Percentiles rank a stretch among this genome's conserved stretches.
Conservation (phyloP, 192 early-diverging fungal genomes). For the Podila horticola region DNA sequence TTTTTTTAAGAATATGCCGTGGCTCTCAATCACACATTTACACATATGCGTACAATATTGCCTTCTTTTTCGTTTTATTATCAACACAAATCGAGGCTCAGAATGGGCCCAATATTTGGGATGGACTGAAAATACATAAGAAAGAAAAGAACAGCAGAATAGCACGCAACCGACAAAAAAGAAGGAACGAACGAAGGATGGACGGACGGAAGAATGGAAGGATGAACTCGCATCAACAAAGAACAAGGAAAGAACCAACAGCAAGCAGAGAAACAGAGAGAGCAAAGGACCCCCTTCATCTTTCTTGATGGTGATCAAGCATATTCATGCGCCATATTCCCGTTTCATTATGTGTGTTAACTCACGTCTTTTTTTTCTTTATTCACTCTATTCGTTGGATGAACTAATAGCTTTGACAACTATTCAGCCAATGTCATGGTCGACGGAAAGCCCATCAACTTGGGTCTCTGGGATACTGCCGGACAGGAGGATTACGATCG, state of each 20-base stretch:
- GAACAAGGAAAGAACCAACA: no score
- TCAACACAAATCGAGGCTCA: conserved; percentile 1
- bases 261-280: no score
- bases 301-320: no score
- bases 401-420: conserved; percentile 87
- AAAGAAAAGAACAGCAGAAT: background rate
- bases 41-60: background rate
- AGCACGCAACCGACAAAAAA: background rate
- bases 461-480: conserved; percentile 98
- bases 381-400: background rate
- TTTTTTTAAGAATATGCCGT: background rate
- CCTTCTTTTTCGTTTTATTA: background rate
- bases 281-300: no score
- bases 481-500: conserved; percentile 99
- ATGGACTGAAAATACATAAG: background rate
- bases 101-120: background rate
- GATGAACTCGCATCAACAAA: no score
- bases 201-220: no score
- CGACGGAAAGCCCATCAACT: conserved; percentile 97
- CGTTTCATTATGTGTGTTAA: no score
- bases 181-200: no score
- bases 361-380: background rate
- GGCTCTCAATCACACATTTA: conserved; percentile 1
- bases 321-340: no score
- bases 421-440: conserved; percentile 99